Evolutionary conservation across 306 rosid genomes (phyloP).

Genomic region (Quercus parvula): DNA sequence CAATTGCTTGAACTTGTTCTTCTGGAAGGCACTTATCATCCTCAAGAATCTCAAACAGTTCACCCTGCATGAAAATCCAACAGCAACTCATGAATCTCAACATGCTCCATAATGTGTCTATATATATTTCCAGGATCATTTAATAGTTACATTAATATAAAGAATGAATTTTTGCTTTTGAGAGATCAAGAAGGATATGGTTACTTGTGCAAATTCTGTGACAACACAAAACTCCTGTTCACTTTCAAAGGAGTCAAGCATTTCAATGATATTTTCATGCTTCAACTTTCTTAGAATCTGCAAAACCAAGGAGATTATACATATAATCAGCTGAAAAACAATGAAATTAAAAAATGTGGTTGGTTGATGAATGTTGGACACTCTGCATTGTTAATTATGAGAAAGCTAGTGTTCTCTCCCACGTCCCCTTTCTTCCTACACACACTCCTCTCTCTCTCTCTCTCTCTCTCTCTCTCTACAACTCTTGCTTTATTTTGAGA

Average conservation of each 20-base stretch:
- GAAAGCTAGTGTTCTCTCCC: not conserved
- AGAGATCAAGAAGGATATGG: constrained; percentile 5
- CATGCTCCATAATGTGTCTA: constrained; percentile 6
- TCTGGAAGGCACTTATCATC: constrained; percentile 98
- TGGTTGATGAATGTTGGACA: not conserved
- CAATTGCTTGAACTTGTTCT: constrained; percentile 98
- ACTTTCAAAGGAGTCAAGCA: constrained; percentile 98
- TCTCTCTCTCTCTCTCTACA: not conserved
- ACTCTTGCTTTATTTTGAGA: not conserved
- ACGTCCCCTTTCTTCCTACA: not conserved
- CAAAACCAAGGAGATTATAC: constrained; percentile 19
- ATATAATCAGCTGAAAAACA: constrained; percentile 12
- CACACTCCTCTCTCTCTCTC: not conserved
- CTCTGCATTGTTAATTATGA: not conserved
- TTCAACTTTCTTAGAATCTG: constrained; percentile 92
- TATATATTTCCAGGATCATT: constrained; percentile 1
- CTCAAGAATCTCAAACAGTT: constrained; percentile 98
- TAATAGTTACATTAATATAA: not conserved
- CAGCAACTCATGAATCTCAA: constrained; percentile 10
- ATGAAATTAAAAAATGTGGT: not conserved
- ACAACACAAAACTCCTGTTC: constrained; percentile 97
- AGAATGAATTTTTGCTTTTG: not conserved
- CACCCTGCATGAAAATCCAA: constrained; percentile 56
- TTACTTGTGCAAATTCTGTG: constrained; percentile 94
- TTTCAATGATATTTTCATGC: constrained; percentile 91